Conservation (phyloP, 208 protist genomes). For the Leishmania turanica region DNA sequence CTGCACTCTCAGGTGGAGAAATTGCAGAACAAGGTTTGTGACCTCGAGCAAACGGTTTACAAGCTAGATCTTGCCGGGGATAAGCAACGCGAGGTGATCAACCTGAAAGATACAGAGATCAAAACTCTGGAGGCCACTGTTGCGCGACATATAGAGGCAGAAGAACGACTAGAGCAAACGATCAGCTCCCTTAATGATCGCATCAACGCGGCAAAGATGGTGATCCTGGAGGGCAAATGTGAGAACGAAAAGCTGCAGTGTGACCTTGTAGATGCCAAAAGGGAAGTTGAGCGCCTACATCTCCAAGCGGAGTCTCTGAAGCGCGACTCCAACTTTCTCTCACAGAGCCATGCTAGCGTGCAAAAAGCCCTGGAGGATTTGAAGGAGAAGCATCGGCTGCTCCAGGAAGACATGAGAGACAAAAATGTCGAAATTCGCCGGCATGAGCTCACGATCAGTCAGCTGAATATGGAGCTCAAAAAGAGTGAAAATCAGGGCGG, state of each 20-base stretch:
- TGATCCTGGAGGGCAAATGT: constrained; percentile 64
- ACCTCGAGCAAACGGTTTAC: constrained; percentile 68
- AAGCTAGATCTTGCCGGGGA: constrained; percentile 66
- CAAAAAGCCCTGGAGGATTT: constrained; percentile 67
- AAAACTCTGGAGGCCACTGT: constrained; percentile 55
- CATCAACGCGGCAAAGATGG: constrained; percentile 68
- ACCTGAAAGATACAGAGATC: constrained; percentile 78
- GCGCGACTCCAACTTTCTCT: constrained; percentile 46
- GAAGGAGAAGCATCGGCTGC: constrained; percentile 40
- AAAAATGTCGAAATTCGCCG: constrained; percentile 65
- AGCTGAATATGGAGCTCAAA: constrained; percentile 67
- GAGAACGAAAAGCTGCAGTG: constrained; percentile 67
- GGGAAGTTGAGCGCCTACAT: constrained; percentile 56
- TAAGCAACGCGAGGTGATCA: constrained; percentile 67
- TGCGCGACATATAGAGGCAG: constrained; percentile 40
- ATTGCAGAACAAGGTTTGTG: constrained; percentile 62
- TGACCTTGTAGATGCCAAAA: constrained; percentile 52
- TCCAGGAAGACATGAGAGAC: constrained; percentile 63
- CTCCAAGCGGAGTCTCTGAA: constrained; percentile 54
- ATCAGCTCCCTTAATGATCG: constrained; percentile 75
- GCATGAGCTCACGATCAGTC: constrained; percentile 63
- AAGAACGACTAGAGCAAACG: constrained; percentile 70
- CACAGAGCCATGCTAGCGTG: constrained; percentile 41
- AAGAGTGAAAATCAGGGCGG: constrained; percentile 54
- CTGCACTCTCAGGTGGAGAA: constrained; percentile 52